Base-by-base conservation (phyloP, 2,329 filamentous ascomycete species). In the Onygena corvina region DNA sequence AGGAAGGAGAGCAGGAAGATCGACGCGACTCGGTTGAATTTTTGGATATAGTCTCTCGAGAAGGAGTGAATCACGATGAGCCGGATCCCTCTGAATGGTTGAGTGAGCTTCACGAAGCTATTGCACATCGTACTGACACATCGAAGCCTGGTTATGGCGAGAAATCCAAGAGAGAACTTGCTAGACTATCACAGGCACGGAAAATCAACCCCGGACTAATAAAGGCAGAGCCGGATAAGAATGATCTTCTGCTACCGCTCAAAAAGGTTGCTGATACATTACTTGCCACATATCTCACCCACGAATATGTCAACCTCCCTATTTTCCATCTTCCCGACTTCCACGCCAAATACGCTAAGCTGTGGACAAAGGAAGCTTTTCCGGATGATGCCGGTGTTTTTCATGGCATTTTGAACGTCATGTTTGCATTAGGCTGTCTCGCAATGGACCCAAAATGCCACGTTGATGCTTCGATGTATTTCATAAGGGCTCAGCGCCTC, bases 241-340 rank as follows among this genome's bases (percentile, higher is more conserved):
- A 25, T 11, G 42, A 55, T 29, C 30, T 44, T 5, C 25, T 33
- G 18, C 49, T 54, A 33, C 49, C 58, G 14, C 35, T 53, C 14
- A 56, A 53, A 4, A 44, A 53, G 6, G 16, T 52, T 30, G 50
- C 53, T 8, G 58, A 60, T 44, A 48, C 30, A 23, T 47, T 57
- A 9, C 30, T 61, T 8, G 47, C 50, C 3, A 46, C 42, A 2
- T 61, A 61, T 23, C 40, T 61, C 20, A 53, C 51, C 7, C 55
- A 53, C 14, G 58, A 61, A 50, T 59, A 57, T 49, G 58, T 58
- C n/a, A 57, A 58, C 34, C 35, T 60, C 18, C 59, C 59, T 1
- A 55, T 61, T 6, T 54, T 61, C 25, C 51, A 58, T 27, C 50
- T 58, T 14, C 3, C 46, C 3, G 40, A 49, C 2, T 60, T 60